Base-by-base conservation (phyloP, 2,329 filamentous ascomycete species). In the Ceratocystis eucalypticola region DNA sequence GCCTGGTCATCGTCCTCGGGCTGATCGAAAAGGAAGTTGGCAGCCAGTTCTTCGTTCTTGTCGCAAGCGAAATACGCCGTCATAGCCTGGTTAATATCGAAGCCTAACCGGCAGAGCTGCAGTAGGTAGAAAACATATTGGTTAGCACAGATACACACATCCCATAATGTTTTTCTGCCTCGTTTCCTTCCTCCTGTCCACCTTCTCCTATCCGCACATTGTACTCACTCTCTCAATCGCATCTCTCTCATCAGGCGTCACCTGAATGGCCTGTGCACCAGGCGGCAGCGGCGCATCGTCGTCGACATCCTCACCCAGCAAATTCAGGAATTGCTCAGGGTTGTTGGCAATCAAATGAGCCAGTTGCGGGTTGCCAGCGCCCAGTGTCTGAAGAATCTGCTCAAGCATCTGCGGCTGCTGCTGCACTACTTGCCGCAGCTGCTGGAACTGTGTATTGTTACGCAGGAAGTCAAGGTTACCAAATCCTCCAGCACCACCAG, bases 51-150 rank as follows among this genome's bases (percentile, higher is more conserved):
- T 78, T 99, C 94, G 76, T 99, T 97, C 84, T 97, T 99, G 77
- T 99, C 94, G 76, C 94, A 99, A 44, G 94, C 94, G 75, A 99
- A 99, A 79, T 97, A 99, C 30, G 94, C 94, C 78, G 99, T 93
- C 71, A 97, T 96, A 64, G 94, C 94, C 71, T 91, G 85, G 71
- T 97, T 91, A 68, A 92, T 87, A 72, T 93, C 86, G 75, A 99
- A 99, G 45, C 94, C 94, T 57, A 99, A 86, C 70, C 89, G 88
- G 78, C 91, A 96, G 73, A 99, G 81, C 89, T 96, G 70, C 15
- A 44, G 10, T 12, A n/a, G 10, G 12, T 12, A 33, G 6, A 15
- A 30, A 33, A 50, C 41, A 55, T 12, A 3, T 8, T 45, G 41
- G 37, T 55, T 57, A 63, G 55, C 17, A 64, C 33, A 37, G 33